These are phyloP conservation scores for Kondoa malvinella DNA, from an alignment of 768 basidiomycete species.

Conservation along the genomic window DNA sequence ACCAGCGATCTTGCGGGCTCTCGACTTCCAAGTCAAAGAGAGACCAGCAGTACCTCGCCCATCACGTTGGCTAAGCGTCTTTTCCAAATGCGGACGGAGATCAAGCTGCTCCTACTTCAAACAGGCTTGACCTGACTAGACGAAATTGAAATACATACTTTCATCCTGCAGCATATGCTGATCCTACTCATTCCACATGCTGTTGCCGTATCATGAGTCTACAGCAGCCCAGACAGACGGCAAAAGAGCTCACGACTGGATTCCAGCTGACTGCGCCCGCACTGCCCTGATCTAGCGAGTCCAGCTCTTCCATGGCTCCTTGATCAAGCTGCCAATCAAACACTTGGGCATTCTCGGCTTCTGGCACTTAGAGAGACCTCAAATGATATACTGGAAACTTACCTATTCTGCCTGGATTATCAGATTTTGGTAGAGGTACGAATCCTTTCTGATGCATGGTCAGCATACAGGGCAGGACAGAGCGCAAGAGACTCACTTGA, in stretches of 20 bases:
- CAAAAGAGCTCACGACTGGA: slow-evolving; percentile 12
- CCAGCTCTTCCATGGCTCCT: slow-evolving; percentile 50
- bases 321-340: slow-evolving; percentile 54
- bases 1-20: too few species aligned
- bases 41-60: too few species aligned
- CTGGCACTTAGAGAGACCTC: neutral
- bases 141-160: too few species aligned
- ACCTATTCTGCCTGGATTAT: neutral
- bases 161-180: too few species aligned
- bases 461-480: neutral
- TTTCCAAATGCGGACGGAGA: too few species aligned
- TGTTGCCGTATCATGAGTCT: too few species aligned
- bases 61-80: too few species aligned
- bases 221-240: too few species aligned
- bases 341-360: neutral
- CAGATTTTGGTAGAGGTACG: neutral
- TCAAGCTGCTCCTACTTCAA: too few species aligned
- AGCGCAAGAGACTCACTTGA: slow-evolving; percentile 31
- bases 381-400: neutral
- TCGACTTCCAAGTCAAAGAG: too few species aligned
- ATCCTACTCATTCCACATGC: too few species aligned
- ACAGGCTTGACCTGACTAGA: too few species aligned
- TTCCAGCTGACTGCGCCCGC: slow-evolving; percentile 58
- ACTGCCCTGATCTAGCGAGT: slow-evolving; percentile 54
- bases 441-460: neutral